Conservation (phyloP, 371 early-diverging fungal species). For the Rhizopus sp. region DNA sequence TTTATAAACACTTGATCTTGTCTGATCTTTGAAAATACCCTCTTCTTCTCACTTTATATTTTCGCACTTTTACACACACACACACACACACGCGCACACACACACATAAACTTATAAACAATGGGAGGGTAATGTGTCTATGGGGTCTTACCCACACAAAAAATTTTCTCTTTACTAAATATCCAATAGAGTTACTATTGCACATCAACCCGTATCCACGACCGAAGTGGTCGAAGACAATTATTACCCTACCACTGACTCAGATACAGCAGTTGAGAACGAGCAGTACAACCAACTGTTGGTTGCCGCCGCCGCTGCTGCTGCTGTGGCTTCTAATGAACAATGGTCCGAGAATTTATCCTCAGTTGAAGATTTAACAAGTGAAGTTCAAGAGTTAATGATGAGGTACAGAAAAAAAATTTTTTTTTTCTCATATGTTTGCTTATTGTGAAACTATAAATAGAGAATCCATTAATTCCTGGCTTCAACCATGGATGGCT, state of each 20-base stretch:
- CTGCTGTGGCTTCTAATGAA: slow-evolving; percentile 5
- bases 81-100: no score
- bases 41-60: not conserved
- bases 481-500: slow-evolving; percentile 38
- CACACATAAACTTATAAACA: not conserved
- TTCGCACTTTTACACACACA: no score
- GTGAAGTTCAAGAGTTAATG: slow-evolving; percentile 48
- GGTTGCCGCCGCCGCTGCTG: slow-evolving; percentile 11
- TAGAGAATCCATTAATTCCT: slow-evolving; percentile 31
- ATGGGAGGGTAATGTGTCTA: slow-evolving; percentile 1
- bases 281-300: slow-evolving; percentile 35
- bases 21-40: not conserved
- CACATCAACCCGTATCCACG: slow-evolving; percentile 21
- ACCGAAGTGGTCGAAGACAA: slow-evolving; percentile 9
- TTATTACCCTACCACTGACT: slow-evolving; percentile 8
- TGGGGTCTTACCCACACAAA: not conserved
- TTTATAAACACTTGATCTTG: not conserved
- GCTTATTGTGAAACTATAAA: slow-evolving; percentile 14
- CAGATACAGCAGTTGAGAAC: slow-evolving; percentile 14
- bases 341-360: slow-evolving; percentile 19
- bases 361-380: slow-evolving; percentile 44
- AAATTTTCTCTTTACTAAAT: not conserved
- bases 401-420: slow-evolving; percentile 34
- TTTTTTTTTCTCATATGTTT: slow-evolving; percentile 3
- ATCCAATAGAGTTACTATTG: slow-evolving; percentile 28